Percentiles rank a stretch among this genome's conserved stretches.
Conservation (phyloP, 495 filamentous ascomycete species). For the Ascodesmis nigricans region DNA sequence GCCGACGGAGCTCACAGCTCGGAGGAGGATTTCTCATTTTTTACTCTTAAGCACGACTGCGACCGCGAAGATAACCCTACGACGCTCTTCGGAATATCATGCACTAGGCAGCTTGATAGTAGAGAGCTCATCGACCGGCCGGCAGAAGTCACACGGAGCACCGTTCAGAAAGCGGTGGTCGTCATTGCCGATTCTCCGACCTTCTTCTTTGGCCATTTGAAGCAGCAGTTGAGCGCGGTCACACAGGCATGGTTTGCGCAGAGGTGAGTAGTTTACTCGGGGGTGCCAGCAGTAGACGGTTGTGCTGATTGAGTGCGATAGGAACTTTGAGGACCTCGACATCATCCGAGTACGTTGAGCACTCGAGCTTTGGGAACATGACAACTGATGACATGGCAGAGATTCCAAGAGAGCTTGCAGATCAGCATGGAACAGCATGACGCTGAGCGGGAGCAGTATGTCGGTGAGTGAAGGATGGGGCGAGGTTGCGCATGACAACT, state of each 20-base stretch:
- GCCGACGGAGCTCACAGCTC: conserved; percentile 87
- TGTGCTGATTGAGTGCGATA: conserved; percentile 19
- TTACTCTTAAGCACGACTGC: conserved; percentile 40
- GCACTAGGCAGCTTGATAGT: conserved; percentile 74
- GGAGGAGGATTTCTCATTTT: conserved; percentile 93
- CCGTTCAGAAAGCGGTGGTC: conserved; percentile 96
- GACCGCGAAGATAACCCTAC: conserved; percentile 24
- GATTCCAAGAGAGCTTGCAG: conserved; percentile 75
- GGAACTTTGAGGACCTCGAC: conserved; percentile 51
- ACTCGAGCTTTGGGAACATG: conserved; percentile 1
- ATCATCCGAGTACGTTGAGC: conserved; percentile 35
- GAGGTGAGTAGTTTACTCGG: conserved; percentile 37
- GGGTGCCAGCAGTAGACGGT: not conserved
- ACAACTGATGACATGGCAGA: conserved; percentile 26
- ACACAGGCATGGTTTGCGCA: conserved; percentile 94
- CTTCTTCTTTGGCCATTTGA: conserved; percentile 27
- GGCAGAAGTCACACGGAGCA: conserved; percentile 78
- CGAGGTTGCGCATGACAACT: not conserved
- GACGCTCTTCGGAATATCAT: conserved; percentile 89
- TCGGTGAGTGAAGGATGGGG: conserved; percentile 40
- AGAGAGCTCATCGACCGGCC: conserved; percentile 52
- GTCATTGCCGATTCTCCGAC: conserved; percentile 73
- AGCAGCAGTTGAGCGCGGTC: conserved; percentile 49
- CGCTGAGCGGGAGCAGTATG: conserved; percentile 59
- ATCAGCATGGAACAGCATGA: conserved; percentile 44